phyloP scores from a whole-genome alignment of 2,329 filamentous ascomycete species.

The Cercospora sp. region DNA sequence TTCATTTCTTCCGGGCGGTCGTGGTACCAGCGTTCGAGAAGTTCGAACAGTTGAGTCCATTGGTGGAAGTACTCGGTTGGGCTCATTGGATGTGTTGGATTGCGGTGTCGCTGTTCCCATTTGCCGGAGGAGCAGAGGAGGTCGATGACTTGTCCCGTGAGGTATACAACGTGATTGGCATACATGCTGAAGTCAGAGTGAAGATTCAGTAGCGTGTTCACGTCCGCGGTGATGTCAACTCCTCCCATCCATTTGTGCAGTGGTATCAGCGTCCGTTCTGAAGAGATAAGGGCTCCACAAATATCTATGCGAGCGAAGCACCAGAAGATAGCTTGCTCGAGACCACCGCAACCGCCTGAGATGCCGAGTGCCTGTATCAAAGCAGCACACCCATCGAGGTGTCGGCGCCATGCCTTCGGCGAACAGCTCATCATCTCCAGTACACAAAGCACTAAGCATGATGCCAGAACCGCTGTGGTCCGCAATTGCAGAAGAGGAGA shows the following conservation, averaged over 20 bases:
- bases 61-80: slow-evolving; percentile 34
- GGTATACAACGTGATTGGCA: slow-evolving; percentile 60
- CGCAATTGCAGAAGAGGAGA: slow-evolving; percentile 47
- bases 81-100: slow-evolving; percentile 27
- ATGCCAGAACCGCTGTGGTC: slow-evolving; percentile 50
- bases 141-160: slow-evolving; percentile 51
- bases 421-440: slow-evolving; percentile 53
- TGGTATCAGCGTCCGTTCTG: slow-evolving; percentile 52
- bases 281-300: slow-evolving; percentile 57
- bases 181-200: slow-evolving; percentile 53
- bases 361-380: slow-evolving; percentile 55
- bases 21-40: slow-evolving; percentile 38
- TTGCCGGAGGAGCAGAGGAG: slow-evolving; percentile 35
- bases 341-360: slow-evolving; percentile 53
- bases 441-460: slow-evolving; percentile 51
- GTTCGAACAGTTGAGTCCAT: slow-evolving; percentile 38
- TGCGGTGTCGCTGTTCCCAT: slow-evolving; percentile 33
- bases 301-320: slow-evolving; percentile 60
- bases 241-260: slow-evolving; percentile 52
- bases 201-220: slow-evolving; percentile 42
- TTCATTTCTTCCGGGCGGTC: slow-evolving; percentile 38
- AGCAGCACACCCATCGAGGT: slow-evolving; percentile 58
- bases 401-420: slow-evolving; percentile 55
- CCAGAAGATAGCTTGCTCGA: slow-evolving; percentile 59
- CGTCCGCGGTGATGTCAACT: slow-evolving; percentile 40